These are phyloP conservation scores for Magnusiomyces clavatus DNA, from an alignment of 1,139 yeast species.

Conservation along the genomic window DNA sequence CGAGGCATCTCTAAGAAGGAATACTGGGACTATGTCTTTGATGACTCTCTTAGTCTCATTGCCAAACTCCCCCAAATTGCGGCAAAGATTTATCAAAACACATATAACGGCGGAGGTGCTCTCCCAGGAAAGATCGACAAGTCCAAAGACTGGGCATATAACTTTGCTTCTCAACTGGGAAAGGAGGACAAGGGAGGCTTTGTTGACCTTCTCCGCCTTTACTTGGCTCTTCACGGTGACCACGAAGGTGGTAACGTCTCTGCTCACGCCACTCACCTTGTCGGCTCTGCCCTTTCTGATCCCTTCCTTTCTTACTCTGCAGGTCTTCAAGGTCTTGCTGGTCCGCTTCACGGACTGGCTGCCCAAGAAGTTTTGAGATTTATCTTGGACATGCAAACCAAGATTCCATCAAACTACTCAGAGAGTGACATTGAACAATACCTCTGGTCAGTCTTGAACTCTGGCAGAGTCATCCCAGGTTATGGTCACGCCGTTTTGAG, in stretches of 20 bases:
- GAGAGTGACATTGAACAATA: slow-evolving; percentile 73
- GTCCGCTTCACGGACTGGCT: slow-evolving; percentile 97
- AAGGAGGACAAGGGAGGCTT: slow-evolving; percentile 73
- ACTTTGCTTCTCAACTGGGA: slow-evolving; percentile 80
- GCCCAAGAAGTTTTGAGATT: slow-evolving; percentile 97
- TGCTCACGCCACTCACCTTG: slow-evolving; percentile 95
- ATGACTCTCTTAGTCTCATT: slow-evolving; percentile 79
- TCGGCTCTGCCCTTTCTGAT: slow-evolving; percentile 90
- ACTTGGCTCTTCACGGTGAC: slow-evolving; percentile 91
- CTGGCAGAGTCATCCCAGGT: slow-evolving; percentile 96
- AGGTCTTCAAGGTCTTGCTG: slow-evolving; percentile 94
- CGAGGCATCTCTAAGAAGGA: slow-evolving; percentile 78
- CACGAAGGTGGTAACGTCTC: slow-evolving; percentile 99
- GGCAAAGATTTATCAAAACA: slow-evolving; percentile 88
- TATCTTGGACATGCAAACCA: slow-evolving; percentile 74
- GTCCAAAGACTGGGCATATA: slow-evolving; percentile 83
- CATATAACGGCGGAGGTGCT: slow-evolving; percentile 74
- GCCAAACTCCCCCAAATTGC: slow-evolving; percentile 91
- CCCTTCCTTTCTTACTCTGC: slow-evolving; percentile 92
- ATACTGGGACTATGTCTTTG: slow-evolving; percentile 90
- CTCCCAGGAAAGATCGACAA: slow-evolving; percentile 60
- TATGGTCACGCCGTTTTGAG: slow-evolving; percentile 96
- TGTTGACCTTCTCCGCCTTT: slow-evolving; percentile 84
- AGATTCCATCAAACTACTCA: slow-evolving; percentile 64
- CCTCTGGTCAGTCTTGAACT: slow-evolving; percentile 84